These are phyloP conservation scores for Zygosaccharomyces pseudorouxii DNA, from an alignment of 805 yeast genomes.

Conservation along the genomic window DNA sequence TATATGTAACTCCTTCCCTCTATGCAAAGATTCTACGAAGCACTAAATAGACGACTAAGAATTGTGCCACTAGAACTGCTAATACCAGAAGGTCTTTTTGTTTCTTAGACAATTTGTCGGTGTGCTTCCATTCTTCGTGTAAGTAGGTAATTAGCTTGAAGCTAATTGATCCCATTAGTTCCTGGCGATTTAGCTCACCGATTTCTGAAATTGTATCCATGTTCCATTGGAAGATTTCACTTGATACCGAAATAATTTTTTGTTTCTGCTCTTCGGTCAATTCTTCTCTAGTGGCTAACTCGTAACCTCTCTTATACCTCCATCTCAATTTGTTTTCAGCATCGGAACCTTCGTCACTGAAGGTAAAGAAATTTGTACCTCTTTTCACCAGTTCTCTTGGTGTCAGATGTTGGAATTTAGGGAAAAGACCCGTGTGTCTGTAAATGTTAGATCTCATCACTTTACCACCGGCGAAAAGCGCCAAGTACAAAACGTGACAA, in stretches of 20 bases:
- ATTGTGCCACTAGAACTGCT: conserved; percentile 8
- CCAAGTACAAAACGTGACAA: conserved; percentile 80
- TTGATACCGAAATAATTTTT: conserved; percentile 64
- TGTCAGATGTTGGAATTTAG: conserved; percentile 62
- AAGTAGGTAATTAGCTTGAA: conserved; percentile 43
- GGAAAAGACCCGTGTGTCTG: conserved; percentile 67
- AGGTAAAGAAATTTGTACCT: conserved; percentile 61
- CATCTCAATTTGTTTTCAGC: conserved; percentile 63
- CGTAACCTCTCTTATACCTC: conserved; percentile 69
- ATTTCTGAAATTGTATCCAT: conserved; percentile 59
- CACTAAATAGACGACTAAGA: conserved; percentile 9
- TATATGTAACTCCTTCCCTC: neutral
- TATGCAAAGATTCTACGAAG: conserved; percentile 11
- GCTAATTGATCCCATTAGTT: conserved; percentile 50
- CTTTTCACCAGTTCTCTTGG: conserved; percentile 54
- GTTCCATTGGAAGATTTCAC: conserved; percentile 60
- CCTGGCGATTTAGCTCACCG: conserved; percentile 57
- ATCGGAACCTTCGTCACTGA: conserved; percentile 55
- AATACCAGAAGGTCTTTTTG: conserved; percentile 13
- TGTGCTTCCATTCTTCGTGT: conserved; percentile 33
- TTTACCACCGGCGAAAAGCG: conserved; percentile 82
- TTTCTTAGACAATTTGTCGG: conserved; percentile 18
- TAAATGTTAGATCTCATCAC: conserved; percentile 63
- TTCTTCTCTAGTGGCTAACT: conserved; percentile 65
- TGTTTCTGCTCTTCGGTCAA: conserved; percentile 66